Evolutionary conservation across 1,284 basidiomycete species (phyloP), one percentile per base, ranked within the genome.

Genomic region (Papiliotrema terrestris): DNA sequence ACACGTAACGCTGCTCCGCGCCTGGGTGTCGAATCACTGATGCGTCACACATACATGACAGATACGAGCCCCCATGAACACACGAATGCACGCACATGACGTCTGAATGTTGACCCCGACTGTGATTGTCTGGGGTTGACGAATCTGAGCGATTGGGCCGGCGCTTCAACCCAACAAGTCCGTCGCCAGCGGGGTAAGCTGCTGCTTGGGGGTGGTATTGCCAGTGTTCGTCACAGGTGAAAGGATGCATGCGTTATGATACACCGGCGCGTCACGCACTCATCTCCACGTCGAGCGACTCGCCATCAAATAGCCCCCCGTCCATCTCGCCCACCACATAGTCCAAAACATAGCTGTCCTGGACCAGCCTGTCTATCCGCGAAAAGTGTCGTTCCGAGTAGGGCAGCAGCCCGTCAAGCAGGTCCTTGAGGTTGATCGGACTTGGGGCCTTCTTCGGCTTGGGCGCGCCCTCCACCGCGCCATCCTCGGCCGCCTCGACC

Each of bases 271-370:
- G 6, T 32, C 29, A 32, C 29, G 29, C 29, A 11, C 29, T 32
- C 29, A 32, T 32, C 29, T 70, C 68, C n/a, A 69, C 48, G 42
- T 72, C 70, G 59, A 73, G 71, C 35, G 67, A 62, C 51, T 74
- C 73, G 11, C 67, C 63, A 20, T 68, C 72, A 42, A 65, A 71
- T 47, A 77, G 43, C 49, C 79, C 63, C 9, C 73, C 87, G 70
- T 94, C 91, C 92, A 96, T 97, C 80, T 94, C 91, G 26, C 84
- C 84, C 11, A 98, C 79, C 46, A 96, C 83, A 65, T 91, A 96
- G 73, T 98, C 94, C 52, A 98, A 83, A 63, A 96, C 86, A 67
- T 91, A 94, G 71, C 89, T 93, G 71, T 98, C 95, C 76, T 95
- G 89, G 42, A 95, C 82, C 55, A 95, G 78, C 64, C 86, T 83